Evolutionary conservation across 192 early-diverging fungal genomes (phyloP), one percentile per base, ranked within the genome.

Genomic region (Podila clonocystis): DNA sequence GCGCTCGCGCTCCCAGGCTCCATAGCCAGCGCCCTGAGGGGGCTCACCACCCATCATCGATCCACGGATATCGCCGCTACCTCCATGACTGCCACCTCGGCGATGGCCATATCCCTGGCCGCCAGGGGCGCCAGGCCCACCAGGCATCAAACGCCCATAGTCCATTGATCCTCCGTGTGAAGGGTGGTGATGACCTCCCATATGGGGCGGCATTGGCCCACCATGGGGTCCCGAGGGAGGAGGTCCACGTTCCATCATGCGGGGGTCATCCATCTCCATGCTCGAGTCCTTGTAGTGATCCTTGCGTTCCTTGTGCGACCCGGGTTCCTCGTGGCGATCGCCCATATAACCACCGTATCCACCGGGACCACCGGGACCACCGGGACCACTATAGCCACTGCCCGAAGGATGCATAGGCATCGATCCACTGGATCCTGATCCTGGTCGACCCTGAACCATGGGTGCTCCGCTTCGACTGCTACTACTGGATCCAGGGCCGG

Each of bases 81-180:
- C 41, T 15, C 41, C 41, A 17, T 45, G 41, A 45, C 41, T 45
- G 41, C 41, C 41, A 2, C 41, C 41, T 17, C 41, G 41, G 41
- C 41, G 41, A 45, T 80, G 77, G 36, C 77, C 73, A 36, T 70
- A 70, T 38, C 77, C 77, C 30, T 69, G 70, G 13, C 77, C 68
- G n/a, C 77, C 65, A 30, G 41, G 41, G 15, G 29, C 59, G 6
- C 59, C 66, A 24, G 77, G 70, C 28, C 70, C 70, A 12, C 77
- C 77, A 26, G 77, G 77, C 66, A 80, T 80, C 67, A 80, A 68
- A 20, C 77, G 72, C 6, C 77, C 77, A 69, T 80, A 80, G 29
- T 80, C 77, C 57, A 80, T 80, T 0, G 77, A 80, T 48, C 76
- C 73, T 49, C 75, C 75, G 34, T 79, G 75, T 20, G 75, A 78